Evolutionary conservation across 2,329 filamentous ascomycete genomes (phyloP).

Genomic region (Aspergillus thermomutatus): DNA sequence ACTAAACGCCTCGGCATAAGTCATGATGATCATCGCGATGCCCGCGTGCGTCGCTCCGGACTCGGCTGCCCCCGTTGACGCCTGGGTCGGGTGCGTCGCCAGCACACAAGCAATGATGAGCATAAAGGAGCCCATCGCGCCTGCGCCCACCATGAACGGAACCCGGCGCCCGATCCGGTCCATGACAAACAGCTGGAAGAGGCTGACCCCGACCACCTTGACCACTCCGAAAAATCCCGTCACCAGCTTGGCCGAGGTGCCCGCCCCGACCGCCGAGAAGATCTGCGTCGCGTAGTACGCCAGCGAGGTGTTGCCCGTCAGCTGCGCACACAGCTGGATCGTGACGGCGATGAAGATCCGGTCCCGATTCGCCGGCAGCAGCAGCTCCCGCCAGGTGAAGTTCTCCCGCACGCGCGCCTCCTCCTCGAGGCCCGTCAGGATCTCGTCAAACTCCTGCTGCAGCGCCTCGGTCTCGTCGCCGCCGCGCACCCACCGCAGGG

Average conservation of each 20-base stretch:
- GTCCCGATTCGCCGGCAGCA: slow-evolving; percentile 47
- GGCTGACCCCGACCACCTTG: slow-evolving; percentile 48
- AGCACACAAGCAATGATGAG: slow-evolving; percentile 52
- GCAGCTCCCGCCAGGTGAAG: slow-evolving; percentile 46
- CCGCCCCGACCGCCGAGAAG: slow-evolving; percentile 50
- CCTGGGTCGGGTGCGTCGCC: slow-evolving; percentile 41
- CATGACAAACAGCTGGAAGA: slow-evolving; percentile 49
- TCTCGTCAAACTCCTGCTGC: slow-evolving; percentile 35
- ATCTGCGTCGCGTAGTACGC: slow-evolving; percentile 54
- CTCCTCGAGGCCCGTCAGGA: slow-evolving; percentile 46
- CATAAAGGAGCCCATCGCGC: slow-evolving; percentile 53
- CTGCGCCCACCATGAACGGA: slow-evolving; percentile 49
- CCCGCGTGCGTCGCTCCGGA: slow-evolving; percentile 33
- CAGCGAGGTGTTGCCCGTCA: slow-evolving; percentile 51
- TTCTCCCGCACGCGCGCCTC: slow-evolving; percentile 46
- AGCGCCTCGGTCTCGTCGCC: slow-evolving; percentile 39
- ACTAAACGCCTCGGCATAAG: slow-evolving; percentile 47
- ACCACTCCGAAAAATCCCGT: slow-evolving; percentile 54
- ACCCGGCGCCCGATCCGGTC: slow-evolving; percentile 49
- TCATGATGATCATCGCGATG: slow-evolving; percentile 50
- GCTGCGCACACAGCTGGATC: slow-evolving; percentile 49
- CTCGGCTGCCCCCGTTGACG: slow-evolving; percentile 21
- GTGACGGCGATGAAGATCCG: slow-evolving; percentile 49
- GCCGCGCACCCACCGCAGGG: slow-evolving; percentile 52
- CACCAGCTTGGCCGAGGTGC: slow-evolving; percentile 46